Evolutionary conservation across 306 rosid species (phyloP).

Genomic region (Vigna reflexopilosa): DNA sequence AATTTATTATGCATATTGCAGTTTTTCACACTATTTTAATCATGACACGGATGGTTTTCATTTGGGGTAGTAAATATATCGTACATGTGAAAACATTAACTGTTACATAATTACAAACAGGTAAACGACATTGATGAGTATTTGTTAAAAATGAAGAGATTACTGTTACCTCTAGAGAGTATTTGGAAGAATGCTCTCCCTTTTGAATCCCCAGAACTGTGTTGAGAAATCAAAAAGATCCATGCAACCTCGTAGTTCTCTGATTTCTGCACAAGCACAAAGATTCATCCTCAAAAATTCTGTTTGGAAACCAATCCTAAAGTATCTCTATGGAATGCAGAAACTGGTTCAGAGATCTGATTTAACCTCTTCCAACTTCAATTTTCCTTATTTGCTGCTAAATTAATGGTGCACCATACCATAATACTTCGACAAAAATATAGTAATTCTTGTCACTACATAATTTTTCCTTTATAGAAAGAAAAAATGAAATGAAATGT

Average conservation of each 20-base stretch:
- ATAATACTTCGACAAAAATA: not conserved
- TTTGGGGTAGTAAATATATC: not conserved
- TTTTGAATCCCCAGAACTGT: slow-evolving; percentile 28
- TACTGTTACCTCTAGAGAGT: slow-evolving; percentile 37
- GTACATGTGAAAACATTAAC: slow-evolving; percentile 16
- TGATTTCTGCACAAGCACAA: slow-evolving; percentile 17
- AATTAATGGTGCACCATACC: slow-evolving; percentile 7
- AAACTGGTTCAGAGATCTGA: slow-evolving; percentile 19
- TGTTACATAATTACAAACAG: not conserved
- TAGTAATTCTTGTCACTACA: not conserved
- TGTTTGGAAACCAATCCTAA: slow-evolving; percentile 1
- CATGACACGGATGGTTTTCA: slow-evolving; percentile 1
- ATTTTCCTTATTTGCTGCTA: slow-evolving; percentile 15
- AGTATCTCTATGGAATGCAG: slow-evolving; percentile 31
- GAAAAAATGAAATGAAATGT: too few relatives aligned
- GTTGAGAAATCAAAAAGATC: slow-evolving; percentile 35
- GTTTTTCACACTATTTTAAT: slow-evolving; percentile 12
- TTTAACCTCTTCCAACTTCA: not conserved
- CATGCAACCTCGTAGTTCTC: not conserved
- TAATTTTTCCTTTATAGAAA: not conserved
- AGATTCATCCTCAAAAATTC: slow-evolving; percentile 10
- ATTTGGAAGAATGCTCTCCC: slow-evolving; percentile 22
- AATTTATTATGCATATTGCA: slow-evolving; percentile 2
- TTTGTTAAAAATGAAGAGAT: not conserved
- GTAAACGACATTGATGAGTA: not conserved